phyloP scores from a whole-genome alignment of 305 asterid genomes.

The Fraxinus platypoda region DNA sequence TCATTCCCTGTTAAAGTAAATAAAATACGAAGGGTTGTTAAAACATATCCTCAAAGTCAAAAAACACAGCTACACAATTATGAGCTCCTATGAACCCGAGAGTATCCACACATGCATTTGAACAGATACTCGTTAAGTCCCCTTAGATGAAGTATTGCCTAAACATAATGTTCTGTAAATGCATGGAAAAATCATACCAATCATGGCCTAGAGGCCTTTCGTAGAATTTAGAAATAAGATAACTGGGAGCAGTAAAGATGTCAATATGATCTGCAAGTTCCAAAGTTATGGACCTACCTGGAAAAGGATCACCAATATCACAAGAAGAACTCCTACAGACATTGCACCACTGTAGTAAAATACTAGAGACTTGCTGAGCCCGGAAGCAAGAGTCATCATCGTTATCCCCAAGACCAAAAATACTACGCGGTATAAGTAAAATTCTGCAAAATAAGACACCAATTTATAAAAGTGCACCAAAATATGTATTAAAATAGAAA shows the following conservation, averaged over 20 bases:
- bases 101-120: neutral
- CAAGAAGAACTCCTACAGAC: slow-evolving; percentile 73
- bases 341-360: slow-evolving; percentile 84
- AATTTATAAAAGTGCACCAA: neutral
- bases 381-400: slow-evolving; percentile 61
- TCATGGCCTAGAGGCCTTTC: slow-evolving; percentile 1
- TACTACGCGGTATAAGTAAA: slow-evolving; percentile 51
- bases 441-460: slow-evolving; percentile 52
- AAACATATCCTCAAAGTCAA: neutral
- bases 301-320: slow-evolving; percentile 78
- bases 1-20: slow-evolving; percentile 74
- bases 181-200: neutral
- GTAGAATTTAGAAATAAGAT: slow-evolving; percentile 7
- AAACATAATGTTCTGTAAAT: neutral
- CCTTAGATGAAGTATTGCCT: neutral
- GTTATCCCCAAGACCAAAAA: slow-evolving; percentile 66
- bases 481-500: slow-evolving; percentile 4
- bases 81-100: neutral
- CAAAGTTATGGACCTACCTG: slow-evolving; percentile 50
- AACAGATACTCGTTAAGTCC: slow-evolving; percentile 5
- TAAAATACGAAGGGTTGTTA: slow-evolving; percentile 13
- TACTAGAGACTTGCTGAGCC: slow-evolving; percentile 74
- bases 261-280: neutral
- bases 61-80: neutral
- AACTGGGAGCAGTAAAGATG: neutral